These are phyloP conservation scores for Chalara sp. DNA, from an alignment of 2,329 filamentous ascomycete genomes.

Conservation along the genomic window DNA sequence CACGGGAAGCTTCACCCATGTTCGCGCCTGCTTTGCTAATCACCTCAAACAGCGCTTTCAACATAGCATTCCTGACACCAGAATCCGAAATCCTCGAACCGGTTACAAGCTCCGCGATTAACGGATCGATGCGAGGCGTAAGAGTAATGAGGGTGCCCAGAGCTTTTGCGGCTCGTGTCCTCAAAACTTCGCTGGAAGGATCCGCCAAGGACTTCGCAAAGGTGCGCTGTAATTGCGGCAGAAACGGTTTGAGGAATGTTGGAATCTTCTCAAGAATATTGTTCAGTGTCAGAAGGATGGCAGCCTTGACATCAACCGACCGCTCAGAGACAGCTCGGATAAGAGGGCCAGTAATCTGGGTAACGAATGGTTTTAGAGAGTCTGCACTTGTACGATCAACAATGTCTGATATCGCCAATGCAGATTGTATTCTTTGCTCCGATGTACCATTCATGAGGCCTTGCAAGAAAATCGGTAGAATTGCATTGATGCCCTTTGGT, in stretches of 20 bases:
- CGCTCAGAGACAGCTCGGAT: slow-evolving; percentile 97
- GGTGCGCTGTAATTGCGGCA: slow-evolving; percentile 92
- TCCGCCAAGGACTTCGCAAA: slow-evolving; percentile 96
- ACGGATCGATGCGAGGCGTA: slow-evolving; percentile 88
- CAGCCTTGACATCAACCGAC: slow-evolving; percentile 91
- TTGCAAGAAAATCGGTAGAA: slow-evolving; percentile 94
- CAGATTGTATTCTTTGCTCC: slow-evolving; percentile 87
- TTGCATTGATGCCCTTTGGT: slow-evolving; percentile 94
- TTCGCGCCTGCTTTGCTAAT: slow-evolving; percentile 89
- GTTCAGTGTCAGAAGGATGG: slow-evolving; percentile 89
- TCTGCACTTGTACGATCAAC: slow-evolving; percentile 86
- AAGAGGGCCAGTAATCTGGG: slow-evolving; percentile 92
- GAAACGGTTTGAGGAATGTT: slow-evolving; percentile 87
- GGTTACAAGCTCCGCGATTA: slow-evolving; percentile 88
- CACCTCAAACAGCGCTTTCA: slow-evolving; percentile 93
- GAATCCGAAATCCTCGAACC: slow-evolving; percentile 84
- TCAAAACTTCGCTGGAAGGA: slow-evolving; percentile 79
- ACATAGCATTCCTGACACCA: slow-evolving; percentile 90
- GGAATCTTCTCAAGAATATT: slow-evolving; percentile 96
- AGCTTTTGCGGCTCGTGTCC: slow-evolving; percentile 85
- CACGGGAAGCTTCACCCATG: slow-evolving; percentile 87
- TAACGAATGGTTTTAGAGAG: slow-evolving; percentile 88
- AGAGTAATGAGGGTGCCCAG: slow-evolving; percentile 92
- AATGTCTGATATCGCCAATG: slow-evolving; percentile 90
- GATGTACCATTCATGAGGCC: slow-evolving; percentile 93